These are phyloP conservation scores for Samsoniella hepiali DNA, from an alignment of 2,329 filamentous ascomycete genomes.

Conservation along the genomic window DNA sequence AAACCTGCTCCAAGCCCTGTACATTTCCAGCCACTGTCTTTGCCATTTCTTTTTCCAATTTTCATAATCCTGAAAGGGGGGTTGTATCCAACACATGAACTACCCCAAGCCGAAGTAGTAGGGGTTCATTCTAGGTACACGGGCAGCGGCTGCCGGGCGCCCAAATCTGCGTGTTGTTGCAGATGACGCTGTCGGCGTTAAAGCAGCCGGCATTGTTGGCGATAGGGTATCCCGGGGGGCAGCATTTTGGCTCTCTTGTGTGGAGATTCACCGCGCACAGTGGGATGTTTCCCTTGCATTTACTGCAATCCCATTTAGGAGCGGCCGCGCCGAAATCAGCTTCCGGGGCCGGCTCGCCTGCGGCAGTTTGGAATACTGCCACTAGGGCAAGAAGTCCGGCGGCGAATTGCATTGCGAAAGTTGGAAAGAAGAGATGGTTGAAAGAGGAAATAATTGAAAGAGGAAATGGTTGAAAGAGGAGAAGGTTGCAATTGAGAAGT, in stretches of 20 bases:
- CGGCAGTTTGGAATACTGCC: too few species aligned
- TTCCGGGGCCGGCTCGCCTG: neutral
- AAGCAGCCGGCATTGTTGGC: slow-evolving; percentile 9
- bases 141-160: slow-evolving; percentile 1
- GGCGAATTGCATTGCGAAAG: too few species aligned
- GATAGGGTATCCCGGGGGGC: neutral
- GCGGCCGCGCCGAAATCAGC: neutral
- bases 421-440: too few species aligned
- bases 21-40: neutral
- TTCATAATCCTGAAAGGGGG: neutral
- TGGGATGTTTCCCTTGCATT: neutral
- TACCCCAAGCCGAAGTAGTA: neutral
- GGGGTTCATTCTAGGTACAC: neutral
- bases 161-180: slow-evolving; percentile 9
- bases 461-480: too few species aligned
- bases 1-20: slow-evolving; percentile 4
- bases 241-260: slow-evolving; percentile 7
- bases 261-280: neutral
- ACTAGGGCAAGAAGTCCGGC: too few species aligned
- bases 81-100: neutral
- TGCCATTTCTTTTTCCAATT: neutral
- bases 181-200: neutral
- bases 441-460: too few species aligned
- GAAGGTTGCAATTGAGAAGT: too few species aligned
- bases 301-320: neutral